Percentiles rank a stretch among this genome's conserved stretches.
phyloP scores from a whole-genome alignment of 768 basidiomycete genomes.

The Trametes villosa region DNA sequence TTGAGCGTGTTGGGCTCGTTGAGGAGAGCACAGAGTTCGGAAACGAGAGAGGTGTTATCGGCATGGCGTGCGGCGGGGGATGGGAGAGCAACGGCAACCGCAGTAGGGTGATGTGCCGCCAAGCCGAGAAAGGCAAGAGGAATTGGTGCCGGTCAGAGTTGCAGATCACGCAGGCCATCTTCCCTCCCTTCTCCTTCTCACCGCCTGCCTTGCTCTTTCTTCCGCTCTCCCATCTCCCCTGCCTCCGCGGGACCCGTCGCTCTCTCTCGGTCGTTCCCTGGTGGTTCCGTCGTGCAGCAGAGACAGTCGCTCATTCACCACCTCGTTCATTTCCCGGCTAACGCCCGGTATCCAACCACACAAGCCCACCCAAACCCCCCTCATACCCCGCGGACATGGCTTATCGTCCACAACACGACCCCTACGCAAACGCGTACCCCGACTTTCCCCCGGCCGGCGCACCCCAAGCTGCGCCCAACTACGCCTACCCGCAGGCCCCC shows the following conservation, averaged over 20 bases:
- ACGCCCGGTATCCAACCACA: not conserved
- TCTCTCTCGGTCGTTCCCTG: constrained; percentile 23
- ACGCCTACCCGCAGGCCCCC: constrained; percentile 21
- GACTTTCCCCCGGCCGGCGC: constrained; percentile 27
- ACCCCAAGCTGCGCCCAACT: constrained; percentile 20
- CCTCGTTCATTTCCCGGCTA: constrained; percentile 11
- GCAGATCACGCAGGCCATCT: constrained; percentile 15
- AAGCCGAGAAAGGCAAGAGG: constrained; percentile 10
- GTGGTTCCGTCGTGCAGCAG: constrained; percentile 22
- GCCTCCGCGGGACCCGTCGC: constrained; percentile 17
- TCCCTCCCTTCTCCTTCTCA: constrained; percentile 17
- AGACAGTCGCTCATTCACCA: constrained; percentile 23
- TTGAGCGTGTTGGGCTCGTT: too few relatives aligned
- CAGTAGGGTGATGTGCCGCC: constrained; percentile 5
- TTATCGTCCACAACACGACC: constrained; percentile 35
- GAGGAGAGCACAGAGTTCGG: too few relatives aligned
- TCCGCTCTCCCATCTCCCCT: constrained; percentile 15
- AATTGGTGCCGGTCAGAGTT: not conserved
- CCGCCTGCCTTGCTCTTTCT: not conserved
- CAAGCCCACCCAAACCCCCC: constrained; percentile 1
- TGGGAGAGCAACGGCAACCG: not conserved
- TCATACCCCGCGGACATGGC: constrained; percentile 30
- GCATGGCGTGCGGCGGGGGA: not conserved
- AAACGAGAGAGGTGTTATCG: not conserved
- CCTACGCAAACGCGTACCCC: constrained; percentile 28